Conservation (phyloP, 2,329 filamentous ascomycete species). For the Penicillium oxalicum region DNA sequence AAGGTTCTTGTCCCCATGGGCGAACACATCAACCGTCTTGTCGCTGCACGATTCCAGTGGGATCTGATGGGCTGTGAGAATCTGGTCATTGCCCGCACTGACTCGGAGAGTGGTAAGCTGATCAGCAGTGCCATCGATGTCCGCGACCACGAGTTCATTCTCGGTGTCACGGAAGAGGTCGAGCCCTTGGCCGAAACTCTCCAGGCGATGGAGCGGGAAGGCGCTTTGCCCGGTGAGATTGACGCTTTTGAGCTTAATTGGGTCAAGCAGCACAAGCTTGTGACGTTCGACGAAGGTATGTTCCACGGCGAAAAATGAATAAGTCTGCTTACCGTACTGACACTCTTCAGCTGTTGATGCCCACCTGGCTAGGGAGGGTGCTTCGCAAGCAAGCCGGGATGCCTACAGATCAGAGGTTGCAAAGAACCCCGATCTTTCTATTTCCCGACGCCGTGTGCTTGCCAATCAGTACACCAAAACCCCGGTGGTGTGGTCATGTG, state of each 20-base stretch:
- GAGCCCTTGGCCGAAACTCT: slow-evolving; percentile 82
- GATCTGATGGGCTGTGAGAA: slow-evolving; percentile 97
- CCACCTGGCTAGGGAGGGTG: slow-evolving; percentile 64
- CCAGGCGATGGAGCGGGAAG: slow-evolving; percentile 79
- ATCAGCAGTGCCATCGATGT: slow-evolving; percentile 87
- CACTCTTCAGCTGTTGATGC: slow-evolving; percentile 57
- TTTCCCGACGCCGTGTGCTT: slow-evolving; percentile 68
- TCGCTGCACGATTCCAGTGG: slow-evolving; percentile 93
- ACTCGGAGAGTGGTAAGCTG: slow-evolving; percentile 88
- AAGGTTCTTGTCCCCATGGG: slow-evolving; percentile 91
- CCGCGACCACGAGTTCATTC: slow-evolving; percentile 94
- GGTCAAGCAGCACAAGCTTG: slow-evolving; percentile 77
- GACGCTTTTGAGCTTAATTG: slow-evolving; percentile 80
- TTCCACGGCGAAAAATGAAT: background rate
- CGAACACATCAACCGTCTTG: slow-evolving; percentile 93
- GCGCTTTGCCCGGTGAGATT: slow-evolving; percentile 72
- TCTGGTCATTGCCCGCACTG: slow-evolving; percentile 87
- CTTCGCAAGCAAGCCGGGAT: slow-evolving; percentile 57
- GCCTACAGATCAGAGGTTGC: slow-evolving; percentile 60
- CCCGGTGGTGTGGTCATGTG: slow-evolving; percentile 79
- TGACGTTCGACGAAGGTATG: slow-evolving; percentile 78
- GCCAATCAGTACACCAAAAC: slow-evolving; percentile 61
- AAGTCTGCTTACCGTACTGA: slow-evolving; percentile 8
- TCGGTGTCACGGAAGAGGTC: slow-evolving; percentile 72
- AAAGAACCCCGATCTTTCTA: slow-evolving; percentile 65